Percentiles rank a stretch among this genome's conserved stretches.
phyloP scores from a whole-genome alignment of 352 stramenopile genomes.

The Phytopythium oedochilum region DNA sequence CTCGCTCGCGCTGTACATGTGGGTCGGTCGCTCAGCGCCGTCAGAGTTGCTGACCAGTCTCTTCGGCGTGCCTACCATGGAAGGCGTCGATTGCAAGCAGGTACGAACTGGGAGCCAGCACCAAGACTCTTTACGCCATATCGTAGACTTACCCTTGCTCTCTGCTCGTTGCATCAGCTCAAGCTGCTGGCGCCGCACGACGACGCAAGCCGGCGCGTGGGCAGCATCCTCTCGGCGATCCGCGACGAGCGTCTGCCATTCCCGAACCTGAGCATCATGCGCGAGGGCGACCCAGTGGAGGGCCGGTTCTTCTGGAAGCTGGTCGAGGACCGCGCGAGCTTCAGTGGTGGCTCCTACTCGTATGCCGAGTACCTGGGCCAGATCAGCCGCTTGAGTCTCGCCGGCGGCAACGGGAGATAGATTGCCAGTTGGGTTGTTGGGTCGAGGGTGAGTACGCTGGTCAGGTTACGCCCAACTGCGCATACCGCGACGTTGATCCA shows the following conservation, averaged over 20 bases:
- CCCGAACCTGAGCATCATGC: slow-evolving; percentile 89
- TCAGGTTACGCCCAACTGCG: too few species aligned
- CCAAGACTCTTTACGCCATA: background rate
- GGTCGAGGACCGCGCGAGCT: slow-evolving; percentile 97
- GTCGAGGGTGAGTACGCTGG: too few species aligned
- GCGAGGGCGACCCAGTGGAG: slow-evolving; percentile 93
- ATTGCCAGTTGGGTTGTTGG: background rate
- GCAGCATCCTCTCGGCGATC: slow-evolving; percentile 86
- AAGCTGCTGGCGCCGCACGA: slow-evolving; percentile 81
- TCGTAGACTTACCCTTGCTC: background rate
- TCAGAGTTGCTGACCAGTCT: slow-evolving; percentile 86
- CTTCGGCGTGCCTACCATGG: slow-evolving; percentile 93
- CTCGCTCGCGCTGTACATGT: slow-evolving; percentile 94
- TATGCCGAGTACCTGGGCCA: slow-evolving; percentile 97
- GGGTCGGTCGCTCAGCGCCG: slow-evolving; percentile 91
- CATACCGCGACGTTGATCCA: background rate
- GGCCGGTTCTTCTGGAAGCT: slow-evolving; percentile 96
- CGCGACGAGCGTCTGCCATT: slow-evolving; percentile 83
- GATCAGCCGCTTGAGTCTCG: slow-evolving; percentile 77
- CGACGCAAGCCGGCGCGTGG: slow-evolving; percentile 80
- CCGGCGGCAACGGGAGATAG: slow-evolving; percentile 53
- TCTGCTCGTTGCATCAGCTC: slow-evolving; percentile 21
- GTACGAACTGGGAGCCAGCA: slow-evolving; percentile 13
- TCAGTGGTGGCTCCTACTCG: slow-evolving; percentile 95
- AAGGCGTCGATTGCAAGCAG: slow-evolving; percentile 91